Conservation (phyloP, 2,329 filamentous ascomycete species). For the Botrytis aclada region DNA sequence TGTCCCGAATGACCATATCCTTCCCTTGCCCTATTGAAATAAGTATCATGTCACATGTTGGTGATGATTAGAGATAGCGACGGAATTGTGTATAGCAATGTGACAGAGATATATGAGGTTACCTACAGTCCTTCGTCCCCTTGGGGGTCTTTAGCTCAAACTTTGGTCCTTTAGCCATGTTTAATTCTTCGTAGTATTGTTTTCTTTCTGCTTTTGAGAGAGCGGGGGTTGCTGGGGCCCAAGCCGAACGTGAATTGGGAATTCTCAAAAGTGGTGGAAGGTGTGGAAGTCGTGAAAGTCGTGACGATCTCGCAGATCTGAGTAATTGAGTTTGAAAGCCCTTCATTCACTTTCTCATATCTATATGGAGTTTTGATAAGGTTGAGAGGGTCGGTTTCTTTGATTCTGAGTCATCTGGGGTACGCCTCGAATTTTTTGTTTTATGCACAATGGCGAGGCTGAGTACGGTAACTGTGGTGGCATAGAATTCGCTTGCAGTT, state of each 20-base stretch:
- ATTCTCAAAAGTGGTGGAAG: constrained; percentile 21
- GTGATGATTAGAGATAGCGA: not conserved
- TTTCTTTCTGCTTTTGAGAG: constrained; percentile 28
- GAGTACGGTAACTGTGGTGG: not conserved
- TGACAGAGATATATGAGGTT: constrained; percentile 3
- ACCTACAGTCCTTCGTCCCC: constrained; percentile 78
- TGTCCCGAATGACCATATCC: constrained; percentile 77
- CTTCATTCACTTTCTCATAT: constrained; percentile 34
- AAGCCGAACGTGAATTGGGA: constrained; percentile 22
- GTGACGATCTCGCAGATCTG: constrained; percentile 36
- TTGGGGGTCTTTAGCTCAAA: constrained; percentile 85
- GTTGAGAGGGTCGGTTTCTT: constrained; percentile 15
- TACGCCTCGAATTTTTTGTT: constrained; percentile 17
- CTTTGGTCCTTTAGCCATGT: constrained; percentile 44
- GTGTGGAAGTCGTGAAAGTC: constrained; percentile 24
- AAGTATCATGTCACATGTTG: constrained; percentile 28
- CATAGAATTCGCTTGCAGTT: constrained; percentile 14
- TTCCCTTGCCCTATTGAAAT: constrained; percentile 58
- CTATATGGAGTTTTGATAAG: constrained; percentile 22
- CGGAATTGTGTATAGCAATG: constrained; percentile 13
- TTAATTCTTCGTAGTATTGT: constrained; percentile 25
- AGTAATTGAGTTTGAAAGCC: constrained; percentile 27
- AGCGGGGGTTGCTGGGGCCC: constrained; percentile 21
- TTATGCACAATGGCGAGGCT: constrained; percentile 21
- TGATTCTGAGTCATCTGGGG: constrained; percentile 35